These are phyloP conservation scores for Primulina eburnea DNA, from an alignment of 257 asterid genomes.

Conservation along the genomic window DNA sequence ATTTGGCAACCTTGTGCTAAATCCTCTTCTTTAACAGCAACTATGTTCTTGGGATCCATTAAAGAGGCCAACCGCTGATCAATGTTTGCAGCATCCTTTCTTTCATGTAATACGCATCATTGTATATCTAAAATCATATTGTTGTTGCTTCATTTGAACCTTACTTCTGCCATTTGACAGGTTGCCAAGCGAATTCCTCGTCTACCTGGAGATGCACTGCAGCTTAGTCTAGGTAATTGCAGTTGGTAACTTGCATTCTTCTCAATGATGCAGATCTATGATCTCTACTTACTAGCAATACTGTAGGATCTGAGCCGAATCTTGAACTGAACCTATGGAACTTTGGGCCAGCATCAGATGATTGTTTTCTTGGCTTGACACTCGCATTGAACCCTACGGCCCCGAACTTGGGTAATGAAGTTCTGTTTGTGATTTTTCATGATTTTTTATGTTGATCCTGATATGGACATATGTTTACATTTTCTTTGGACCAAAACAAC, in stretches of 20 bases:
- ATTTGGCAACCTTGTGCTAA: slow-evolving; percentile 5
- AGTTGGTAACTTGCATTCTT: slow-evolving; percentile 29
- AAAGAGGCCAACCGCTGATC: slow-evolving; percentile 91
- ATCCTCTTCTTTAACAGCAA: slow-evolving; percentile 48
- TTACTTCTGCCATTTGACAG: slow-evolving; percentile 44
- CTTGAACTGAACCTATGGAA: slow-evolving; percentile 96
- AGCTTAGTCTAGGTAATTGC: slow-evolving; percentile 59
- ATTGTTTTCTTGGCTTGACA: slow-evolving; percentile 91
- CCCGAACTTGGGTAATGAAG: slow-evolving; percentile 56
- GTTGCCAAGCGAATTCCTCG: slow-evolving; percentile 59
- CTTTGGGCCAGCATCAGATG: slow-evolving; percentile 65
- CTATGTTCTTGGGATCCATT: slow-evolving; percentile 94
- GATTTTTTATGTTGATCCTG: slow-evolving; percentile 12
- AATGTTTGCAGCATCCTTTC: slow-evolving; percentile 88
- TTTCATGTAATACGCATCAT: slow-evolving; percentile 57
- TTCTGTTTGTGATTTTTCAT: not conserved
- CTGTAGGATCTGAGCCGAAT: slow-evolving; percentile 78
- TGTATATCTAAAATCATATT: slow-evolving; percentile 19
- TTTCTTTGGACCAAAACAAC: slow-evolving; percentile 5
- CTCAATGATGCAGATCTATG: slow-evolving; percentile 22
- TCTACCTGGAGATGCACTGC: slow-evolving; percentile 58
- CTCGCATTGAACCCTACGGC: slow-evolving; percentile 88
- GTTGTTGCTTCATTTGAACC: slow-evolving; percentile 23
- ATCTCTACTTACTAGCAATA: slow-evolving; percentile 21
- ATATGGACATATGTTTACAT: slow-evolving; percentile 13